These are phyloP conservation scores for Saccharomycopsis lassenensis DNA, from an alignment of 805 yeast species.

Conservation along the genomic window DNA sequence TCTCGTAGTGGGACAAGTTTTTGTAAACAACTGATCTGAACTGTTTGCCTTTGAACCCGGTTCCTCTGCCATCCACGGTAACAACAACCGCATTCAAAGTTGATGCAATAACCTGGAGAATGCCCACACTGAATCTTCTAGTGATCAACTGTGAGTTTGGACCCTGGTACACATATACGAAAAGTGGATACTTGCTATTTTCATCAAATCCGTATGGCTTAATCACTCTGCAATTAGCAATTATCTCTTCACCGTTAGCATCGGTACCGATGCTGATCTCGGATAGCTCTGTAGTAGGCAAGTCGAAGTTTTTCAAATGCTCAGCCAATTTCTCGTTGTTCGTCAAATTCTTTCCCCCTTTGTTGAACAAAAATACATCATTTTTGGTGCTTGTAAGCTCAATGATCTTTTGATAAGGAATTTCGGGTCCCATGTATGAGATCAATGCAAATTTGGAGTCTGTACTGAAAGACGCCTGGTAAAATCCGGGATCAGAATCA, in stretches of 20 bases:
- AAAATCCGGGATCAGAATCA: constrained; percentile 50
- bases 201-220: constrained; percentile 64
- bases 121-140: constrained; percentile 47
- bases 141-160: constrained; percentile 85
- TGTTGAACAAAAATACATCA: constrained; percentile 21
- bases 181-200: constrained; percentile 50
- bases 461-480: constrained; percentile 60
- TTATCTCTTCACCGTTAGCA: constrained; percentile 33
- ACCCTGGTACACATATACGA: constrained; percentile 90
- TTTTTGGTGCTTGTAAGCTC: constrained; percentile 31
- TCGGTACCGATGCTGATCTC: constrained; percentile 43
- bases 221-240: constrained; percentile 63
- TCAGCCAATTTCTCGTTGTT: constrained; percentile 34
- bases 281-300: constrained; percentile 49
- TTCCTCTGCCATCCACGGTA: constrained; percentile 94
- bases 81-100: constrained; percentile 77
- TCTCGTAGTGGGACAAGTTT: constrained; percentile 71
- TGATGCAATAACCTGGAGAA: constrained; percentile 69
- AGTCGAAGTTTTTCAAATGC: constrained; percentile 32
- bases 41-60: constrained; percentile 75
- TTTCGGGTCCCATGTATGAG: constrained; percentile 64
- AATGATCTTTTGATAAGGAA: constrained; percentile 70
- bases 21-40: constrained; percentile 77
- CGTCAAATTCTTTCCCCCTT: constrained; percentile 31
- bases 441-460: constrained; percentile 67